Evolutionary conservation across 139 green algal species (phyloP).

Genomic region (Chlorella vulgaris): DNA sequence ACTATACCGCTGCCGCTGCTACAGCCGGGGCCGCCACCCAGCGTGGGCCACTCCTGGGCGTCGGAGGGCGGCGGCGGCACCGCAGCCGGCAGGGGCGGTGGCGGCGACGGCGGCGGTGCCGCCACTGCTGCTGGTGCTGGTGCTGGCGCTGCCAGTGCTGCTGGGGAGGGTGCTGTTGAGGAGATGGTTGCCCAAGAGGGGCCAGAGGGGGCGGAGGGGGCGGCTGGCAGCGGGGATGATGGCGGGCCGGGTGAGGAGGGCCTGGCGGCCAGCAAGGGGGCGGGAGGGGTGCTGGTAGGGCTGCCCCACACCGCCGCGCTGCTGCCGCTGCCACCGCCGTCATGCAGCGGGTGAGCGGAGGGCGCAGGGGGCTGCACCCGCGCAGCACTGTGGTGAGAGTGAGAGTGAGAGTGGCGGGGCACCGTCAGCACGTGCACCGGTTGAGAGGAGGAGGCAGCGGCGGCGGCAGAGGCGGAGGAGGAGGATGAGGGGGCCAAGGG

Average conservation of each 20-base stretch:
- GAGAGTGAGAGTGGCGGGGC: not conserved
- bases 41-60: constrained; percentile 41
- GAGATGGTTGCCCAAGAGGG: constrained; percentile 14
- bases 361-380: not conserved
- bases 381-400: no score
- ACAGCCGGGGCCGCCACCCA: constrained; percentile 1
- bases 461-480: not conserved
- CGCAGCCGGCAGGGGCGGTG: not conserved
- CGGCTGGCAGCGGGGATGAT: not conserved
- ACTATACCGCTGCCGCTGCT: not conserved
- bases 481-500: no score
- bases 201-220: not conserved
- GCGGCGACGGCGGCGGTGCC: not conserved
- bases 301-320: not conserved
- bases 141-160: not conserved
- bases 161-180: not conserved
- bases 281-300: not conserved
- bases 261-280: not conserved
- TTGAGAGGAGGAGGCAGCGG: not conserved
- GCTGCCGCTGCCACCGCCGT: constrained; percentile 18
- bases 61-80: constrained; percentile 11
- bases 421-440: constrained; percentile 15
- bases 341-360: not conserved
- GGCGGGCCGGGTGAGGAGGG: not conserved
- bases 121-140: not conserved